phyloP scores from a whole-genome alignment of 768 basidiomycete genomes.

The Boletus fagicola region DNA sequence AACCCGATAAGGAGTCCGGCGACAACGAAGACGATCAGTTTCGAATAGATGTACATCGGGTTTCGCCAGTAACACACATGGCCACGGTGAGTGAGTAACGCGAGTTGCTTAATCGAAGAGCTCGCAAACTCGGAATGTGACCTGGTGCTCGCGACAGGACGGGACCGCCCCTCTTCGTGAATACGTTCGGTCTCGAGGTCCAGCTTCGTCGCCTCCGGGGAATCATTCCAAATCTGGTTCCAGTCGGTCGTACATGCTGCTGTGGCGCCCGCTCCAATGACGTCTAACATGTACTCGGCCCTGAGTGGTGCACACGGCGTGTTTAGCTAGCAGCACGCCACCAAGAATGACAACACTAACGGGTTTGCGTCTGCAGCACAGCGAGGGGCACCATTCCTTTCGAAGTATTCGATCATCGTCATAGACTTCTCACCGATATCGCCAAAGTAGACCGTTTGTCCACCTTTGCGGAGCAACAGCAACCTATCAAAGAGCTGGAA shows the following conservation, averaged over 20 bases:
- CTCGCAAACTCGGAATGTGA: slow-evolving; percentile 36
- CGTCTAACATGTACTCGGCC: slow-evolving; percentile 49
- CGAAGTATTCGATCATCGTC: slow-evolving; percentile 23
- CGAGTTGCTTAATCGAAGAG: slow-evolving; percentile 39
- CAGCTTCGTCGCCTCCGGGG: slow-evolving; percentile 38
- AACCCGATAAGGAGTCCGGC: slow-evolving; percentile 42
- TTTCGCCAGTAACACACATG: slow-evolving; percentile 39
- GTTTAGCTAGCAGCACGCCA: neutral
- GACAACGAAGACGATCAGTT: slow-evolving; percentile 36
- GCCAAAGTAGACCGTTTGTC: slow-evolving; percentile 70
- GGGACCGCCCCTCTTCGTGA: slow-evolving; percentile 37
- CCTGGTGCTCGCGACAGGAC: slow-evolving; percentile 18
- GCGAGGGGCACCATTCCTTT: slow-evolving; percentile 21
- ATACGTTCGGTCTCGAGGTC: slow-evolving; percentile 44
- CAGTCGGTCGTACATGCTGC: slow-evolving; percentile 45
- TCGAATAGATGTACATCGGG: slow-evolving; percentile 40
- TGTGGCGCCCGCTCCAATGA: slow-evolving; percentile 57
- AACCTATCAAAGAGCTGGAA: slow-evolving; percentile 54
- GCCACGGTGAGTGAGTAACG: slow-evolving; percentile 33
- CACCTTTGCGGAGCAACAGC: slow-evolving; percentile 50
- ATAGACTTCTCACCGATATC: slow-evolving; percentile 28
- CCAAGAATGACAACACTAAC: slow-evolving; percentile 17
- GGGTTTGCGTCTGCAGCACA: slow-evolving; percentile 25
- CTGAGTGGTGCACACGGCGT: slow-evolving; percentile 19
- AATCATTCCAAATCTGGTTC: slow-evolving; percentile 48